Evolutionary conservation across 495 filamentous ascomycete species (phyloP).

Genomic region (Aspergillus affinis): DNA sequence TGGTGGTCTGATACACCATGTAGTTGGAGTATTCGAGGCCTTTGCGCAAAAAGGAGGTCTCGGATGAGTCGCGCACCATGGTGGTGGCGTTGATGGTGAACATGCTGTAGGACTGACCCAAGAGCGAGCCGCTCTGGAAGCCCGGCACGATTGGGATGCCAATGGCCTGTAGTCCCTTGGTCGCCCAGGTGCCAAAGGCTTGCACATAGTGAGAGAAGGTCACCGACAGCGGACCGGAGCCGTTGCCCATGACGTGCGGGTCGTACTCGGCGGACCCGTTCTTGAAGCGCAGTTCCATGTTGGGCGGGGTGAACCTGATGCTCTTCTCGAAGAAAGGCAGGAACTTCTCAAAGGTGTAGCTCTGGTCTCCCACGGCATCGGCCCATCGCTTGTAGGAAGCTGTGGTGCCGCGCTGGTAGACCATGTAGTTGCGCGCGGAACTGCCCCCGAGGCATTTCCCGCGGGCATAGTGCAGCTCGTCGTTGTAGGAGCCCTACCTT

Average conservation of each 20-base stretch:
- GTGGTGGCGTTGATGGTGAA: constrained; percentile 29
- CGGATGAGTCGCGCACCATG: constrained; percentile 24
- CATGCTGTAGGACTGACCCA: constrained; percentile 17
- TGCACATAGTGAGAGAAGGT: constrained; percentile 41
- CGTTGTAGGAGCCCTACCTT: background rate
- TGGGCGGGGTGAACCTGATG: constrained; percentile 44
- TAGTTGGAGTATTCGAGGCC: background rate
- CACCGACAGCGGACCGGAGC: constrained; percentile 37
- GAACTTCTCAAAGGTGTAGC: constrained; percentile 43
- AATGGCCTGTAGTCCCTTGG: constrained; percentile 29
- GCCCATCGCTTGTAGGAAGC: constrained; percentile 49
- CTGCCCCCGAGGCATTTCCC: constrained; percentile 47
- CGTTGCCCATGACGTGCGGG: constrained; percentile 15
- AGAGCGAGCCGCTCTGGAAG: constrained; percentile 34
- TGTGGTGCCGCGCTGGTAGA: constrained; percentile 28
- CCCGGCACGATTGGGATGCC: constrained; percentile 32
- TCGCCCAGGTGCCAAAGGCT: constrained; percentile 29
- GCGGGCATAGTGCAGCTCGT: constrained; percentile 35
- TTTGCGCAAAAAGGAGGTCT: constrained; percentile 27
- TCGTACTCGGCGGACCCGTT: constrained; percentile 42
- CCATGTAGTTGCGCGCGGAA: constrained; percentile 44
- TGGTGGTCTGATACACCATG: constrained; percentile 7
- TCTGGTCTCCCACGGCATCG: constrained; percentile 48
- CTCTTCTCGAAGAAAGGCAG: constrained; percentile 51
- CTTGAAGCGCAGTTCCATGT: constrained; percentile 16